Percentiles rank a stretch among this genome's conserved stretches.
These are phyloP conservation scores for Fusarium pininemorale DNA, from an alignment of 2,329 filamentous ascomycete species.

Conservation along the genomic window DNA sequence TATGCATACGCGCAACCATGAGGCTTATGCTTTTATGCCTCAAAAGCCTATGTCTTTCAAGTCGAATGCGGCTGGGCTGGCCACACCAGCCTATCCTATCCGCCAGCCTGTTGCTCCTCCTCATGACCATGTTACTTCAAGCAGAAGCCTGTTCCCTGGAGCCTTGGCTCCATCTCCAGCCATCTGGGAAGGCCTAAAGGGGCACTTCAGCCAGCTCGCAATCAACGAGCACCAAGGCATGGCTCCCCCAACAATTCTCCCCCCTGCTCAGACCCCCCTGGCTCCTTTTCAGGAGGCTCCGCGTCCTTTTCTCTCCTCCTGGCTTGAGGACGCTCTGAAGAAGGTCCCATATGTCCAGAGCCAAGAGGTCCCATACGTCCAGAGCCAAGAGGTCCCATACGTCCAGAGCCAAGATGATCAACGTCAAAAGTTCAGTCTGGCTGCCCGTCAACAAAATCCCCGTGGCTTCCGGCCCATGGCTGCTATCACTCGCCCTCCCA, in stretches of 20 bases:
- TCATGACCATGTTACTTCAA: neutral
- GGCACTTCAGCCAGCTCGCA: constrained; percentile 6
- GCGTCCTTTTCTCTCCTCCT: neutral
- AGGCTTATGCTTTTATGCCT: neutral
- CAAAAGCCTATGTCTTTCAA: neutral
- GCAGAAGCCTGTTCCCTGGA: neutral
- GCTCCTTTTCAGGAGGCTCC: neutral
- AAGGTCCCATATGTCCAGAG: neutral
- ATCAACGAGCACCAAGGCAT: neutral
- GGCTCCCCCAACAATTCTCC: neutral
- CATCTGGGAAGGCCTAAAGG: constrained; percentile 20
- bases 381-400: neutral
- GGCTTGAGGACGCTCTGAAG: neutral
- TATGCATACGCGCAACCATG: neutral
- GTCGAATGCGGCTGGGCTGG: neutral
- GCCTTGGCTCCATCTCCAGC: constrained; percentile 9
- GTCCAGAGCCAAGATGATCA: neutral
- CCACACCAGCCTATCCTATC: neutral
- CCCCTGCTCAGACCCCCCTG: neutral
- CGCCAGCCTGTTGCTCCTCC: constrained; percentile 13
- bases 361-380: neutral
- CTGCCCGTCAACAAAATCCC: neutral
- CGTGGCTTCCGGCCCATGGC: constrained; percentile 40
- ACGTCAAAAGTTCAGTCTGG: neutral
- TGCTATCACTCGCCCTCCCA: constrained; percentile 8